These are phyloP conservation scores for Ramichloridium luteum DNA, from an alignment of 2,329 filamentous ascomycete species.

Conservation along the genomic window DNA sequence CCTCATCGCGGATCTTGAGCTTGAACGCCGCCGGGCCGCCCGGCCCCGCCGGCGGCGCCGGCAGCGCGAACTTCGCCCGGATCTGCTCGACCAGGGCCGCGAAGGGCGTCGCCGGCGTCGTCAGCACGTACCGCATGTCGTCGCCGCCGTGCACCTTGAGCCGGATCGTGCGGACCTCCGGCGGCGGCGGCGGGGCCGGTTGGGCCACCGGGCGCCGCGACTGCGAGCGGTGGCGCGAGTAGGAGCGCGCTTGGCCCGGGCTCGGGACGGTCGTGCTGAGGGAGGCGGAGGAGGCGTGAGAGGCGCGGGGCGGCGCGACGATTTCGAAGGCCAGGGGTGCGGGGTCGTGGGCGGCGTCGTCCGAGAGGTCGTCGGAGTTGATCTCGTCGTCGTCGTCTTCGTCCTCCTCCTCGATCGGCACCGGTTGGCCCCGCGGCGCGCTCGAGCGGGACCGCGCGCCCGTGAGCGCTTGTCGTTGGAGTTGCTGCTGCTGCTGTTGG, in stretches of 20 bases:
- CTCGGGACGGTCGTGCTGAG: slow-evolving; percentile 2
- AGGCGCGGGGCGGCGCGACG: slow-evolving; percentile 31
- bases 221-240: slow-evolving; percentile 44
- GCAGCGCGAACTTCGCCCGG: slow-evolving; percentile 71
- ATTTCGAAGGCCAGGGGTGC: slow-evolving; percentile 45
- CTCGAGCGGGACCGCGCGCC: slow-evolving; percentile 19
- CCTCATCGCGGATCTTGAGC: slow-evolving; percentile 79
- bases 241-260: slow-evolving; percentile 27
- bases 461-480: slow-evolving; percentile 6
- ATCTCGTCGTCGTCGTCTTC: slow-evolving; percentile 54
- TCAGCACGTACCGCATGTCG: slow-evolving; percentile 87
- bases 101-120: slow-evolving; percentile 60
- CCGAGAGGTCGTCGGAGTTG: slow-evolving; percentile 24
- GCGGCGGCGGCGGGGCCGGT: slow-evolving; percentile 25
- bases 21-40: slow-evolving; percentile 73
- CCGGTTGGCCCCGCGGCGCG: slow-evolving; percentile 33
- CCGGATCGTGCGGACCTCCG: slow-evolving; percentile 62
- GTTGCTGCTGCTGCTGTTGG: slow-evolving; percentile 7
- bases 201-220: slow-evolving; percentile 32
- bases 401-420: slow-evolving; percentile 70
- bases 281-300: no score
- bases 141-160: slow-evolving; percentile 76
- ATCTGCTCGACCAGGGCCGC: slow-evolving; percentile 67
- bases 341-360: slow-evolving; percentile 30
- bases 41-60: no score